Evolutionary conservation across 2,329 filamentous ascomycete genomes (phyloP).

Genomic region (Fusarium mangiferae): DNA sequence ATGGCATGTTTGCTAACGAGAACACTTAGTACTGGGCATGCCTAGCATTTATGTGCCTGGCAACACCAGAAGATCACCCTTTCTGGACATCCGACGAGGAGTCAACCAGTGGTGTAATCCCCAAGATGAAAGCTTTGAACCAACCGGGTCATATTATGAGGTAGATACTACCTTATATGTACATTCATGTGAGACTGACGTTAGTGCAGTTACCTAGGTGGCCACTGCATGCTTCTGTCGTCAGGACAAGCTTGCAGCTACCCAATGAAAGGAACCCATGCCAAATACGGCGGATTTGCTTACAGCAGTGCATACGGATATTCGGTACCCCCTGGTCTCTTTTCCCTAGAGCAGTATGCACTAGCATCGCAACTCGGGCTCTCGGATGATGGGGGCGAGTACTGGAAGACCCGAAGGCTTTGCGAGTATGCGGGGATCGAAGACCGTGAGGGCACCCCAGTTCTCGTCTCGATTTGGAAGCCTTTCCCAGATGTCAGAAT

Average conservation of each 20-base stretch:
- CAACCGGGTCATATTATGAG: conserved; percentile 79
- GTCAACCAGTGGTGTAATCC: conserved; percentile 64
- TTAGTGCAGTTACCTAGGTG: conserved; percentile 68
- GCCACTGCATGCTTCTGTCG: conserved; percentile 79
- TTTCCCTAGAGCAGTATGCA: conserved; percentile 80
- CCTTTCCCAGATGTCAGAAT: conserved; percentile 76
- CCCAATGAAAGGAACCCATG: conserved; percentile 82
- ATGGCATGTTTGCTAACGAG: conserved; percentile 39
- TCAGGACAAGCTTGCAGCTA: conserved; percentile 86
- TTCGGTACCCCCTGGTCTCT: conserved; percentile 79
- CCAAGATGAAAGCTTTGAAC: conserved; percentile 67
- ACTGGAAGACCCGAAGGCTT: conserved; percentile 79
- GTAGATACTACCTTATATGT: conserved; percentile 41
- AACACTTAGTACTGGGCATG: conserved; percentile 78
- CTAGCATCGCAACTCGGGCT: conserved; percentile 80
- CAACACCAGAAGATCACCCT: conserved; percentile 73
- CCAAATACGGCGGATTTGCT: conserved; percentile 83
- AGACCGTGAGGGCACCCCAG: conserved; percentile 61
- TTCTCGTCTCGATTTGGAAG: conserved; percentile 76
- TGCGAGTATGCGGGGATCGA: conserved; percentile 73
- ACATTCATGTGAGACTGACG: neutral
- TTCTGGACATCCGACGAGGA: conserved; percentile 80
- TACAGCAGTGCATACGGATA: conserved; percentile 82
- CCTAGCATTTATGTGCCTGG: conserved; percentile 79
- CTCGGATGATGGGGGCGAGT: conserved; percentile 80